Evolutionary conservation across 2,329 filamentous ascomycete genomes (phyloP), one percentile per base, ranked within the genome.

Genomic region (Parafenestella ontariensis): DNA sequence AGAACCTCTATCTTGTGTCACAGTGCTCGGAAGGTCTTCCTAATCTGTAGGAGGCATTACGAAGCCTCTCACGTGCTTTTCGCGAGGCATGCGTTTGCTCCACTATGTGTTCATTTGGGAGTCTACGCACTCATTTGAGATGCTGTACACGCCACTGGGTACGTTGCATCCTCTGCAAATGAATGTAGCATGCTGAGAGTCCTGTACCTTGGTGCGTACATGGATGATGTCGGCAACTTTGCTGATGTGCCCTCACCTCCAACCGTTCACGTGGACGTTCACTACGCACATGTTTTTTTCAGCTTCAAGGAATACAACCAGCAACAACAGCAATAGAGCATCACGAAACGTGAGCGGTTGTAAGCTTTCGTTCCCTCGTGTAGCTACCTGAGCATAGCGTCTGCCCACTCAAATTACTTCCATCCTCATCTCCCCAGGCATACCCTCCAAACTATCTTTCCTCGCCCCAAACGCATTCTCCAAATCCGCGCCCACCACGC

Each of bases 401-500:
- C 15, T 46, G 24, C 28, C n/a, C n/a, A n/a, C n/a, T 68, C 49
- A 70, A 28, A 70, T 70, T 3, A 70, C 66, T 11, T 68, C 62
- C 68, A 70, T 70, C 18, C 63, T 54, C 51, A 70, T 46, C 50
- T 68, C 68, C 18, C 59, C 65, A 9, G 54, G 56, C 31, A 50
- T 61, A 3, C 65, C 68, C 18, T 64, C 56, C 3, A 68, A 33
- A 23, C 45, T 49, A 40, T 68, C 65, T 36, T 58, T 57, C 31
- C 66, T 58, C 13, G 54, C 52, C 6, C 58, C 49, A 48, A 69
- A 64, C 21, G 61, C 57, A 42, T 62, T 65, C 36, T 66, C 59
- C 40, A 71, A 36, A 46, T 73, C 63, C 13, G 74, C 57, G 10
- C 68, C 67, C 15, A 71, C 50, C 24, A 65, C 64, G 17, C 62